phyloP scores from a whole-genome alignment of 1,284 basidiomycete species.

The Filobasidium uniguttulatum region DNA sequence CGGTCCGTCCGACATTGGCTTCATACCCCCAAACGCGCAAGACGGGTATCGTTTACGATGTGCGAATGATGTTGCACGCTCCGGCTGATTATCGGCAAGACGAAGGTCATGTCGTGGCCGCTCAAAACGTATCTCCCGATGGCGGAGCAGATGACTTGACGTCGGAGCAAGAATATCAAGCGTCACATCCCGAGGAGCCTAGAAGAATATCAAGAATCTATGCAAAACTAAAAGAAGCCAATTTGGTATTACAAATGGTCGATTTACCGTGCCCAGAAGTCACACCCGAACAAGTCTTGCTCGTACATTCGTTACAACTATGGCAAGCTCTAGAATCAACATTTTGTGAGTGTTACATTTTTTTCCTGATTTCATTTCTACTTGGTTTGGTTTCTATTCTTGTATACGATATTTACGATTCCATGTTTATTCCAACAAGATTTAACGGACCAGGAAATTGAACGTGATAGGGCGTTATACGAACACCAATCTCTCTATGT shows the following conservation, averaged over 20 bases:
- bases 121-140: slow-evolving; percentile 20
- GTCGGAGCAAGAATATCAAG: background rate
- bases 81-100: slow-evolving; percentile 28
- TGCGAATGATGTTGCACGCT: slow-evolving; percentile 72
- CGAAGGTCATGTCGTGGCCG: slow-evolving; percentile 35
- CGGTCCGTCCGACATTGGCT: background rate
- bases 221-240: slow-evolving; percentile 47
- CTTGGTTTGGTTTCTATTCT: background rate
- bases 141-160: too few species aligned
- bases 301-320: slow-evolving; percentile 78
- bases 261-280: slow-evolving; percentile 62
- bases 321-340: slow-evolving; percentile 76
- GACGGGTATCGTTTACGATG: slow-evolving; percentile 72
- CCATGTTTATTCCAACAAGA: slow-evolving; percentile 43
- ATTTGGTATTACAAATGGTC: slow-evolving; percentile 61
- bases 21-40: slow-evolving; percentile 1
- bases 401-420: too few species aligned
- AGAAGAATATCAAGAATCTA: slow-evolving; percentile 72
- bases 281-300: slow-evolving; percentile 59
- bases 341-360: slow-evolving; percentile 21
- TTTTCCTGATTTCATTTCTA: slow-evolving; percentile 35
- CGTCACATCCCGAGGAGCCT: slow-evolving; percentile 70
- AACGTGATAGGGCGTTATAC: slow-evolving; percentile 63
- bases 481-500: slow-evolving; percentile 85
- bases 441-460: slow-evolving; percentile 56